These are phyloP conservation scores for Candida incommunis DNA, from an alignment of 805 yeast genomes.

Conservation along the genomic window DNA sequence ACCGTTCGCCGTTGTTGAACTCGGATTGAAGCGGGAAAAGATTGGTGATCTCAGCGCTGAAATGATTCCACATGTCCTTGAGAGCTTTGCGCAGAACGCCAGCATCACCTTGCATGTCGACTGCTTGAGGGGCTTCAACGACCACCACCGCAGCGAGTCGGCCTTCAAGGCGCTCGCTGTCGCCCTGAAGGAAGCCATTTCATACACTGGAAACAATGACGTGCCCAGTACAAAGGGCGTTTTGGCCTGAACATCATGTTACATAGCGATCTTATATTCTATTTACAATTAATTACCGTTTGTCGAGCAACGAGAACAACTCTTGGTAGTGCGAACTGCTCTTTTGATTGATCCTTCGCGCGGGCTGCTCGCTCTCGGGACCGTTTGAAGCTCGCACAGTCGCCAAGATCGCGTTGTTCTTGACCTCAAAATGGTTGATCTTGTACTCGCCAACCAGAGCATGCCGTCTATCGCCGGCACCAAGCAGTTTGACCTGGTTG, in stretches of 20 bases:
- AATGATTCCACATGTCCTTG: constrained; percentile 96
- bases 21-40: constrained; percentile 83
- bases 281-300: no score
- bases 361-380: neutral
- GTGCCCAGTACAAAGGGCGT: constrained; percentile 97
- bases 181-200: constrained; percentile 75
- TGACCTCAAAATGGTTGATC: neutral
- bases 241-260: constrained; percentile 20
- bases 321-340: neutral
- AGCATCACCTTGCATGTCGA: constrained; percentile 88
- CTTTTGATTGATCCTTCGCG: neutral
- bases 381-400: neutral
- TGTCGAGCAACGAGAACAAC: neutral
- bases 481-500: constrained; percentile 21
- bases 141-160: constrained; percentile 90
- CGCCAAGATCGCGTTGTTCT: neutral
- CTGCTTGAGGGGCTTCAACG: constrained; percentile 84
- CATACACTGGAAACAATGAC: constrained; percentile 74
- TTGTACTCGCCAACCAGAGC: constrained; percentile 5
- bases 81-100: constrained; percentile 88
- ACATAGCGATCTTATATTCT: no score
- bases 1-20: constrained; percentile 80
- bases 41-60: constrained; percentile 87
- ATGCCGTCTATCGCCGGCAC: constrained; percentile 18
- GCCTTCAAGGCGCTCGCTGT: constrained; percentile 95